Base-by-base conservation (phyloP, 768 basidiomycete species). In the Kwoniella dejecticola region DNA sequence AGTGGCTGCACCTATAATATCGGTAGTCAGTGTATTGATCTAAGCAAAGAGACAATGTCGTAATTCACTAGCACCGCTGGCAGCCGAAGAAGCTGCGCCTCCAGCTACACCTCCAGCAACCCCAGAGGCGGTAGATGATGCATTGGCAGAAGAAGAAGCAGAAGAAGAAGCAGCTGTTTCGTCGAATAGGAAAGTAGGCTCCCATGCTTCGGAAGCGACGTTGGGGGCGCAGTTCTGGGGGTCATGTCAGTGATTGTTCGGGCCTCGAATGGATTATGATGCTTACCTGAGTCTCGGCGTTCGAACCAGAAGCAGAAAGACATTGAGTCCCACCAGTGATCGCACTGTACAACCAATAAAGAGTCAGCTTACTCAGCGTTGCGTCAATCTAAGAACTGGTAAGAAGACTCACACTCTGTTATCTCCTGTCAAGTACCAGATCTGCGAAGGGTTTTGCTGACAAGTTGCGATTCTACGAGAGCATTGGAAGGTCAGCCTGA, bases 271-370 rank as follows among this genome's bases (percentile, higher is more conserved):
- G n/a, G n/a, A n/a, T n/a, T n/a, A n/a, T n/a, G n/a, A 33, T 7
- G 44, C 60, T 48, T 23, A 62, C 60, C 29, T 54, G 44, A 19
- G 68, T 66, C 24, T 60, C 41, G 23, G 64, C 60, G 17, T 15
- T 57, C 23, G 52, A 48, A 8, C 61, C 62, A 12, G 50, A 44
- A 7, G 47, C 53, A 17, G 59, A 27, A 7, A 70, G 44, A 45
- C 68, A 70, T 42, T 70, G 65, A 13, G 58, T 66, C 13, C 68
- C 68, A 13, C 68, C 68, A 30, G 53, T 62, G 30, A 52, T 53
- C 44, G 53, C 53, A 48, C 52, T 52, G 19, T 17, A 13, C 26
- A 11, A 21, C 15, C 13, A 38, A 38, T 38, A 8, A 38, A n/a
- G n/a, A n/a, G n/a, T 15, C 33, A 36, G 33, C 15, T 36, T 7